Evolutionary conservation across 2,329 filamentous ascomycete genomes (phyloP), one percentile per base, ranked within the genome.

Genomic region (Lizonia empirigonia): DNA sequence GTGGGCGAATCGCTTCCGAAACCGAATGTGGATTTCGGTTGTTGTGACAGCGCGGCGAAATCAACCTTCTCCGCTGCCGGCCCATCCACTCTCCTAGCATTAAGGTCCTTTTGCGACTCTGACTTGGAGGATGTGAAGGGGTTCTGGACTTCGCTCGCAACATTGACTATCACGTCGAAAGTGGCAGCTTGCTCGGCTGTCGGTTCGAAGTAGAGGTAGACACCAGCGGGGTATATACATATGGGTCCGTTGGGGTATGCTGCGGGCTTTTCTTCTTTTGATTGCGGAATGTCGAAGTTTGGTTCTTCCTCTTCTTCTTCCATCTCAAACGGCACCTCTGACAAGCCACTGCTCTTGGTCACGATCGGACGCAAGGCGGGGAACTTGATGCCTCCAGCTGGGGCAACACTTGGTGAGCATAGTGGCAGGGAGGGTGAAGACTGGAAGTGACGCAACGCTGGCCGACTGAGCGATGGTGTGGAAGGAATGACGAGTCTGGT

Each of bases 151-250:
- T 95, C 90, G 50, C 87, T 86, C 1, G 90, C 90, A 6, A 93
- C 90, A 58, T 95, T 95, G 67, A 94, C 85, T 15, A 95, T 85
- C 2, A 93, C 87, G 62, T 94, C 90, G 59, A 92, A 95, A 26
- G 83, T 80, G 9, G 86, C 80, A 2, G 89, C 89, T 68, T 92
- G 88, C 32, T 91, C 86, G 0, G 86, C 86, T 1, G 87, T 90
- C 0, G 90, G 90, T 68, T 95, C 90, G 32, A 90, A 78, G 64
- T 92, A 95, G 0, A 94, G 80, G 66, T 86, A 91, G 7, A 95
- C 85, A 35, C 87, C 83, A 50, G 90, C 86, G 45, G 85, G 85
- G 60, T 93, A 92, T 41, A 95, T 92, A 60, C 88, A 86, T 45
- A 93, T 87, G 0, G 90, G 90, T 0, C 90, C 90, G 59, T 91